Base-by-base conservation (phyloP, 2,329 filamentous ascomycete species). In the Ophiocordyceps camponoti-rufipedis region DNA sequence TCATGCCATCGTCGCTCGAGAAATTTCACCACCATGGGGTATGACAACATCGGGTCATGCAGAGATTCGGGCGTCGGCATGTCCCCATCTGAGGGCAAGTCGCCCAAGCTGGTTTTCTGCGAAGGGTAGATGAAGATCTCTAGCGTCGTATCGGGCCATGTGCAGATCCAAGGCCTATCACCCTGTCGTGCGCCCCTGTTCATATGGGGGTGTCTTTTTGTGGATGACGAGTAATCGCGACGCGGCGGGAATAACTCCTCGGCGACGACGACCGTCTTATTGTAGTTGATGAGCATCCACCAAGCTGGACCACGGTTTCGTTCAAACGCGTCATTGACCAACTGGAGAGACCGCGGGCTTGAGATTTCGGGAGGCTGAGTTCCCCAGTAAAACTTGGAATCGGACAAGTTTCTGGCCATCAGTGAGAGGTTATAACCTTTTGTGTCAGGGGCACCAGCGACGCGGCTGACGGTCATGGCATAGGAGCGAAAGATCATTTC, bases 81-180 rank as follows among this genome's bases (percentile, higher is more conserved):
- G 7, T 46, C 47, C 7, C 52, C 41, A 14, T 54, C 49, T 3
- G 45, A 44, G 11, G 49, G 40, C 23, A 49, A 44, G 1, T 52
- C 46, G 8, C 46, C 42, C 8, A 57, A 56, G 50, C 66, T 72
- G 45, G 62, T 65, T 51, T 71, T 74, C 51, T 75, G 70, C 23
- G 61, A 59, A 1, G 72, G 65, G 49, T 75, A 78, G 39, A 78
- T 71, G 51, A 75, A 75, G 4, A 75, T 57, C 44, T 78, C 72
- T 5, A 78, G 60, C 3, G 66, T 61, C 1, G 72, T 75, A 28
- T 67, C 62, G 2, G 72, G 70, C 74, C 74, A 78, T 2, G 62
- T 69, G 54, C 74, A 78, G 19, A 78, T 64, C 74, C 74, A 78
- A 1, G 70, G 69, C 47, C 61, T 69, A 42, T 76, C 72, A 2